These are phyloP conservation scores for Quercus bicolor DNA, from an alignment of 306 rosid genomes.

Conservation along the genomic window DNA sequence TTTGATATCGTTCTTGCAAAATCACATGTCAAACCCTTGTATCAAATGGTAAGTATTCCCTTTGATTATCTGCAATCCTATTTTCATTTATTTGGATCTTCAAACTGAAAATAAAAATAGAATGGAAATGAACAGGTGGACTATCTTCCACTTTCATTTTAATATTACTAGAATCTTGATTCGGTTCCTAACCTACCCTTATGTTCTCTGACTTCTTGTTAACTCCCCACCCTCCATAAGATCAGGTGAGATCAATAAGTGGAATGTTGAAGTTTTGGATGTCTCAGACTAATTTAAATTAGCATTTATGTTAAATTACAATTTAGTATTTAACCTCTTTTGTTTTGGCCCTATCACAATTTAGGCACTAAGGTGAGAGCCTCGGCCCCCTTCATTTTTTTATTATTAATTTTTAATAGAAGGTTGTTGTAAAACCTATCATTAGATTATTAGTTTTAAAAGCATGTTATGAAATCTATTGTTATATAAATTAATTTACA, in stretches of 20 bases:
- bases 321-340: too few species aligned
- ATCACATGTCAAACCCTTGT: conserved; percentile 25
- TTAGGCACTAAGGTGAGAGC: too few species aligned
- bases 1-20: conserved; percentile 24
- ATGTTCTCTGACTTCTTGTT: background rate
- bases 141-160: background rate
- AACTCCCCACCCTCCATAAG: background rate
- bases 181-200: background rate
- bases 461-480: too few species aligned
- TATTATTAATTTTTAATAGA: too few species aligned
- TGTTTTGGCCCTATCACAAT: too few species aligned
- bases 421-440: too few species aligned
- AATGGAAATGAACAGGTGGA: background rate
- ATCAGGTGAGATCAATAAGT: background rate
- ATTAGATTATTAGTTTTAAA: too few species aligned
- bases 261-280: background rate
- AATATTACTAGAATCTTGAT: background rate
- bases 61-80: background rate
- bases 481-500: too few species aligned
- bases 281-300: background rate
- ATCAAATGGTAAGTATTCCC: conserved; percentile 32
- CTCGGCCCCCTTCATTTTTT: too few species aligned
- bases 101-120: background rate
- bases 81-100: conserved; percentile 1
- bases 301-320: background rate